Base-by-base conservation (phyloP, 2,329 filamentous ascomycete genomes). In the Botrytis sinoallii region DNA sequence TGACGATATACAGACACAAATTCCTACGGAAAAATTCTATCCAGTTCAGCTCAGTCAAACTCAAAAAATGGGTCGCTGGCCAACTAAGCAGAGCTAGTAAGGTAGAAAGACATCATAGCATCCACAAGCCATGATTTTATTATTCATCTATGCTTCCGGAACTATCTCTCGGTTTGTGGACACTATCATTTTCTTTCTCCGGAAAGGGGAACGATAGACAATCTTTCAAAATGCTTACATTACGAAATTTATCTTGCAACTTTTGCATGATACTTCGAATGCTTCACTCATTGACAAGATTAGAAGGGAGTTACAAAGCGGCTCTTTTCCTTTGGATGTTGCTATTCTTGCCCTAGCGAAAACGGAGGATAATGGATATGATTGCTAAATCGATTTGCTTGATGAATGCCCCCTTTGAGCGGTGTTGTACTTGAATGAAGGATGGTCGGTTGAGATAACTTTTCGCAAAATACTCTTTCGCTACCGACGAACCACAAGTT, bases 371-470 rank as follows among this genome's bases (percentile, higher is more conserved):
- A 38, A 67, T 67, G 44, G 14, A 38, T 29, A 46, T 68, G 35
- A 48, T 42, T 42, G 29, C 65, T 68, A 25, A 12, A 55, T 68
- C 25, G 32, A 29, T 40, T 55, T 32, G 52, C 35, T 57, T 16
- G 35, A 42, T 55, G 9, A 10, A 20, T 57, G n/a, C 65, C 18
- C 48, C 48, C 40, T 68, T 32, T 32, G 40, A 57, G 65, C 65
- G 48, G 48, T 68, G 48, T 68, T 68, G 48, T 68, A 16, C 40
- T 68, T 68, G 35, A 55, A 68, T 40, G 35, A 57, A 22, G 48
- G 65, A n/a, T n/a, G 65, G 25, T 57, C 48, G 25, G 32, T 57
- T 42, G 48, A 29, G 35, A 42, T 22, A 32, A 22, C 16, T 29
- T 18, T 52, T 55, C 32, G 65, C 65, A 29, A 22, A 20, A n/a